These are phyloP conservation scores for Porphyrellus cyaneotinctus DNA, from an alignment of 768 basidiomycete genomes.

Conservation along the genomic window DNA sequence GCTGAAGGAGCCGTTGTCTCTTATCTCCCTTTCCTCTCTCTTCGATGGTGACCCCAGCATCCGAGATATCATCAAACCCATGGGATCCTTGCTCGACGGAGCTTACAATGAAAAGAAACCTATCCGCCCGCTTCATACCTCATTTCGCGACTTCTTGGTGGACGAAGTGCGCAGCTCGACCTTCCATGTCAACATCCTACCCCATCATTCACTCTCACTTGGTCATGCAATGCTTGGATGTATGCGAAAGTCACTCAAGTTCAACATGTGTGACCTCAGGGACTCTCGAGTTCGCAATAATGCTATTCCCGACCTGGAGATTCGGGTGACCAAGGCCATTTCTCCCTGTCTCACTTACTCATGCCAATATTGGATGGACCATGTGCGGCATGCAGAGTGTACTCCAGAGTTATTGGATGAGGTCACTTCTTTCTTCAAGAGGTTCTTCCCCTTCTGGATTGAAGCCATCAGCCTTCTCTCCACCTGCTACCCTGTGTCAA, in stretches of 20 bases:
- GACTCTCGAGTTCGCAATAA: constrained; percentile 32
- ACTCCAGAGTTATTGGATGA: constrained; percentile 13
- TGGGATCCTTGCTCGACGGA: constrained; percentile 25
- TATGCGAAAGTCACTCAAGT: constrained; percentile 33
- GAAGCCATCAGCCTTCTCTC: constrained; percentile 32
- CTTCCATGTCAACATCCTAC: constrained; percentile 18
- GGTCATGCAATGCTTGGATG: constrained; percentile 25
- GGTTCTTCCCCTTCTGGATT: constrained; percentile 35
- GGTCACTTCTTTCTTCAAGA: constrained; percentile 20
- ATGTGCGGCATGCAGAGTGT: constrained; percentile 15
- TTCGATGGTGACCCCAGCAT: constrained; percentile 8
- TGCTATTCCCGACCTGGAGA: constrained; percentile 18
- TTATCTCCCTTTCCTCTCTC: constrained; percentile 11
- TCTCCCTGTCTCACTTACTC: constrained; percentile 33
- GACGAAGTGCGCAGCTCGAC: constrained; percentile 19
- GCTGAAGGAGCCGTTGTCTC: constrained; percentile 20
- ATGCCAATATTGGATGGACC: constrained; percentile 36
- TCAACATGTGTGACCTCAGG: constrained; percentile 39
- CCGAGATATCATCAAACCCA: constrained; percentile 14
- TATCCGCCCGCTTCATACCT: constrained; percentile 32
- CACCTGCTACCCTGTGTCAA: constrained; percentile 1
- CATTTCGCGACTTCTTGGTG: constrained; percentile 34
- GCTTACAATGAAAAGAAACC: constrained; percentile 11
- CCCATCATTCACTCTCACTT: constrained; percentile 17
- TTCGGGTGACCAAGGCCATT: constrained; percentile 23